Evolutionary conservation across 2,329 filamentous ascomycete species (phyloP).

Genomic region (Fusarium haematococcum): DNA sequence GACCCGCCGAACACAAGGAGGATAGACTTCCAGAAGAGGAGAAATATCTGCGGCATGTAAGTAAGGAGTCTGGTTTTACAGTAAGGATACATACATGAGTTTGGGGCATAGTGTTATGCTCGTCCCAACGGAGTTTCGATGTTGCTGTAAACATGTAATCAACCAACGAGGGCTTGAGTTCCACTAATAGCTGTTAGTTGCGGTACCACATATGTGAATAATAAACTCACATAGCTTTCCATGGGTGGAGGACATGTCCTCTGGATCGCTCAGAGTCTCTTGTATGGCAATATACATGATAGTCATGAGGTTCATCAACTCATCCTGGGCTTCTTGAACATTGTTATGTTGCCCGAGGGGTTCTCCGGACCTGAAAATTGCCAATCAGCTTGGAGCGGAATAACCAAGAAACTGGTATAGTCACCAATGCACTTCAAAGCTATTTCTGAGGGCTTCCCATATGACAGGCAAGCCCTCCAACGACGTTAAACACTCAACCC

Average conservation of each 20-base stretch:
- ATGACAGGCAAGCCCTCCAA: constrained; percentile 63
- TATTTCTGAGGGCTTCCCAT: constrained; percentile 62
- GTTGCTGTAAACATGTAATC: constrained; percentile 78
- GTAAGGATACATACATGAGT: constrained; percentile 64
- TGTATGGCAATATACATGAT: constrained; percentile 72
- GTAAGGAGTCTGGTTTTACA: neutral
- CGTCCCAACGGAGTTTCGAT: constrained; percentile 79
- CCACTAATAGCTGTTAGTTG: constrained; percentile 54
- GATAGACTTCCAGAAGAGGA: constrained; percentile 93
- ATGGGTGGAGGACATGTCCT: constrained; percentile 60
- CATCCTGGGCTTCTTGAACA: constrained; percentile 67
- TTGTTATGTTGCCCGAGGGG: constrained; percentile 52
- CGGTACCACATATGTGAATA: neutral
- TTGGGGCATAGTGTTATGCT: constrained; percentile 69
- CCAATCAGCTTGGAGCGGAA: constrained; percentile 44
- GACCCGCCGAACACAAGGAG: constrained; percentile 87
- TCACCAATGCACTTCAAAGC: constrained; percentile 67
- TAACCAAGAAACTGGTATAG: constrained; percentile 19
- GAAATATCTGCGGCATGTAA: constrained; percentile 68
- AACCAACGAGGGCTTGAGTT: constrained; percentile 75
- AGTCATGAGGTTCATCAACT: constrained; percentile 72
- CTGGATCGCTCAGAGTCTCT: constrained; percentile 63
- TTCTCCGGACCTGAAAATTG: constrained; percentile 59
- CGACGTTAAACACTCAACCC: constrained; percentile 63
- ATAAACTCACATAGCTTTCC: constrained; percentile 63